Evolutionary conservation across 306 rosid species (phyloP).

Genomic region (Herpetospermum pedunculosum): DNA sequence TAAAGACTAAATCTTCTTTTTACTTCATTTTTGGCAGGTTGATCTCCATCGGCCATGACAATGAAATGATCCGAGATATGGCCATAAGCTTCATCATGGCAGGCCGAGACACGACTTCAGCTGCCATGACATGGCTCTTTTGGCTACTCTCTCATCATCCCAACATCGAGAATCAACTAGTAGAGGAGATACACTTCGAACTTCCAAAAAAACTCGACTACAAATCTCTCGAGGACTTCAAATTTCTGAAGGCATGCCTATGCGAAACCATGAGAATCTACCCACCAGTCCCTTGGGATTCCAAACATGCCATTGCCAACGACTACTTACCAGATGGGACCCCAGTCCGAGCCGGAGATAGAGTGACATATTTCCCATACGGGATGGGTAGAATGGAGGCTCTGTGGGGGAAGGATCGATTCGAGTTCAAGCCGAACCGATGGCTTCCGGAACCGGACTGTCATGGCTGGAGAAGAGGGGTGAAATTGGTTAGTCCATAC

Average conservation of each 20-base stretch:
- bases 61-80: constrained; percentile 60
- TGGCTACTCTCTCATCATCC: constrained; percentile 51
- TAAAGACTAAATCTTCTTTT: no score
- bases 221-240: constrained; percentile 35
- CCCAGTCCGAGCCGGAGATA: constrained; percentile 45
- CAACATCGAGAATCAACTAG: constrained; percentile 20
- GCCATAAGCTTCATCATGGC: constrained; percentile 80
- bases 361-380: constrained; percentile 78
- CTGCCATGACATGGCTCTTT: constrained; percentile 90
- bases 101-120: constrained; percentile 85
- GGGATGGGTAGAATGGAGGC: constrained; percentile 91
- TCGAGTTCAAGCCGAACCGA: constrained; percentile 64
- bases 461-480: not conserved
- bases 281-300: constrained; percentile 92
- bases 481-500: constrained; percentile 44
- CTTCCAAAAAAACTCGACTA: constrained; percentile 16
- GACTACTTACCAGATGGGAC: constrained; percentile 73
- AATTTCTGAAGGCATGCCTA: constrained; percentile 53
- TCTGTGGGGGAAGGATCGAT: constrained; percentile 66
- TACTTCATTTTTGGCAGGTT: no score
- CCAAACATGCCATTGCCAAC: constrained; percentile 54
- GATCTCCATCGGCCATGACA: constrained; percentile 35
- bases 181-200: constrained; percentile 32
- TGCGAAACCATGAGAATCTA: constrained; percentile 79
- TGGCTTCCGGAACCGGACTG: constrained; percentile 45